phyloP scores from a whole-genome alignment of 2,329 filamentous ascomycete genomes.

The Aureobasidium sp. region DNA sequence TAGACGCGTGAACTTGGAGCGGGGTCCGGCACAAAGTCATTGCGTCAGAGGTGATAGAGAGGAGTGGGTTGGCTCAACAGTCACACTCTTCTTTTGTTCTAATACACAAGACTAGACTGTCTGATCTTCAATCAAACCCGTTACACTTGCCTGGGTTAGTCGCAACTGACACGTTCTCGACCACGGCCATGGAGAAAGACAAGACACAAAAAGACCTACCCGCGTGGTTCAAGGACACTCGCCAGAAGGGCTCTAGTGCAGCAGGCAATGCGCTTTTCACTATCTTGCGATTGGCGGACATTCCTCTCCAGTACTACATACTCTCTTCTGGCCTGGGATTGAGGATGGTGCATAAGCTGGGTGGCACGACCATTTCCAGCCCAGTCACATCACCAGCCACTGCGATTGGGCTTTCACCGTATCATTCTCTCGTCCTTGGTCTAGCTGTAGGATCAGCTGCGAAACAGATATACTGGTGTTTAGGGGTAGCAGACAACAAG shows the following conservation, averaged over 20 bases:
- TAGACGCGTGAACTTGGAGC: too few relatives aligned
- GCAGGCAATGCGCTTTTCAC: conserved; percentile 21
- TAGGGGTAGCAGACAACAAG: conserved; percentile 20
- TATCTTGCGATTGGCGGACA: conserved; percentile 19
- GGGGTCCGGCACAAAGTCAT: neutral
- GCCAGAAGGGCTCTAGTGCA: conserved; percentile 10
- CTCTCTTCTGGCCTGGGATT: conserved; percentile 18
- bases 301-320: conserved; percentile 22
- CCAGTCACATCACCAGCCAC: conserved; percentile 11
- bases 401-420: conserved; percentile 21
- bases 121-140: neutral
- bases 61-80: neutral
- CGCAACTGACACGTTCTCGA: neutral
- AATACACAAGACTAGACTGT: neutral
- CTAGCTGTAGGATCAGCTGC: conserved; percentile 22
- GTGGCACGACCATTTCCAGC: conserved; percentile 14
- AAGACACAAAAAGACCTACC: conserved; percentile 8
- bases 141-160: neutral
- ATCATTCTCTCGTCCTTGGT: conserved; percentile 22
- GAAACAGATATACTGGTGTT: conserved; percentile 27
- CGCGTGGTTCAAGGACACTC: conserved; percentile 18
- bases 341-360: conserved; percentile 15
- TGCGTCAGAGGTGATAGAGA: neutral
- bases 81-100: neutral
- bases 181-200: neutral